phyloP scores from a whole-genome alignment of 2,329 filamentous ascomycete genomes.

The Aurifilum marmelostoma region DNA sequence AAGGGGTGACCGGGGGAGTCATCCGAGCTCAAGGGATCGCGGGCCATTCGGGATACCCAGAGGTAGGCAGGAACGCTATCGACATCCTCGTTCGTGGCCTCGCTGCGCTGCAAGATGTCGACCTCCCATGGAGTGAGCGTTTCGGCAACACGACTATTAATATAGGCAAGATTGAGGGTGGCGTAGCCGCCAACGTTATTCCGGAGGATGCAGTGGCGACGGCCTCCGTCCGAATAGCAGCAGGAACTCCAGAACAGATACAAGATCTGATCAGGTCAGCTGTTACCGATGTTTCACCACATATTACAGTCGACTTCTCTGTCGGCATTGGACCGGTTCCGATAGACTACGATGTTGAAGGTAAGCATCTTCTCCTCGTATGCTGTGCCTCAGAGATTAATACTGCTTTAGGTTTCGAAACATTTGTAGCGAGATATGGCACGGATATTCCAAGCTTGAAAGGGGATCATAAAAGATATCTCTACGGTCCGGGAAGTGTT shows the following conservation, averaged over 20 bases:
- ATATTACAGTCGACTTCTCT: constrained; percentile 54
- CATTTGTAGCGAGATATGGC: constrained; percentile 84
- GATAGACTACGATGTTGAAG: constrained; percentile 76
- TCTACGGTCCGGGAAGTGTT: constrained; percentile 1
- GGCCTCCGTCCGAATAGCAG: constrained; percentile 71
- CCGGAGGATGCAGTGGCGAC: constrained; percentile 63
- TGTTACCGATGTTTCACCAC: constrained; percentile 51
- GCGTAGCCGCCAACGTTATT: constrained; percentile 87
- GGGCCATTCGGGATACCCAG: too few species aligned
- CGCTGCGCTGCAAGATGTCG: too few species aligned
- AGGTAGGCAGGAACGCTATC: too few species aligned
- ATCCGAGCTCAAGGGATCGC: too few species aligned
- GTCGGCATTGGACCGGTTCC: constrained; percentile 77
- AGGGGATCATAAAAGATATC: constrained; percentile 66
- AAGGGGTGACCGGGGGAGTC: too few species aligned
- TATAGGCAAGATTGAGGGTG: constrained; percentile 75
- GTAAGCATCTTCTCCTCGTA: constrained; percentile 30
- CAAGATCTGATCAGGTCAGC: constrained; percentile 56
- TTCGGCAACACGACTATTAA: constrained; percentile 92
- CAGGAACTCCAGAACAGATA: constrained; percentile 67
- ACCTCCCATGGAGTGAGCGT: constrained; percentile 74
- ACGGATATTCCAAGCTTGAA: constrained; percentile 84
- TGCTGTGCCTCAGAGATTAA: background rate
- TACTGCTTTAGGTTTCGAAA: constrained; percentile 65
- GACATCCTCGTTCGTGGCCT: too few species aligned